A percentile compares a stretch with the other conserved stretches of the same genome.
These are phyloP conservation scores for Sporopachydermia cereana DNA, from an alignment of 1,139 yeast genomes.

Conservation along the genomic window DNA sequence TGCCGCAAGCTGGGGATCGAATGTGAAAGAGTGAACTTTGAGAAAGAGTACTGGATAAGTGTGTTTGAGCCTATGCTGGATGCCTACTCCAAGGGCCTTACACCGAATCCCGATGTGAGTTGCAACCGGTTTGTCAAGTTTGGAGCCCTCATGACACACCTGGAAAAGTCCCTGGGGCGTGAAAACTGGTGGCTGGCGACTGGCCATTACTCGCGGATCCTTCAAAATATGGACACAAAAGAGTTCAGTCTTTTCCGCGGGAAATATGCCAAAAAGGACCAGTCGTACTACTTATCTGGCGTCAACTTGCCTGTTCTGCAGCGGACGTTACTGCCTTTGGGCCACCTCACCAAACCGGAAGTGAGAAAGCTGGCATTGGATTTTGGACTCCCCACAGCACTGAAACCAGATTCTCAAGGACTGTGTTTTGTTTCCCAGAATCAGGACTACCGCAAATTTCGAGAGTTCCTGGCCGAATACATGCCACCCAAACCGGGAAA, in stretches of 20 bases:
- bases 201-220: slow-evolving; percentile 77
- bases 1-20: slow-evolving; percentile 52
- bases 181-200: slow-evolving; percentile 77
- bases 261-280: slow-evolving; percentile 58
- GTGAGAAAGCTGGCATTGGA: slow-evolving; percentile 52
- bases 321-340: slow-evolving; percentile 64
- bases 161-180: slow-evolving; percentile 23
- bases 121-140: slow-evolving; percentile 82
- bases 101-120: slow-evolving; percentile 92
- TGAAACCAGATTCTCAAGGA: slow-evolving; percentile 89
- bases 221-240: slow-evolving; percentile 23
- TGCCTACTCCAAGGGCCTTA: slow-evolving; percentile 54
- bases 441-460: slow-evolving; percentile 51
- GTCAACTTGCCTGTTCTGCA: slow-evolving; percentile 37
- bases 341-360: slow-evolving; percentile 62
- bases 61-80: slow-evolving; percentile 89
- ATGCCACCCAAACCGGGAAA: slow-evolving; percentile 65
- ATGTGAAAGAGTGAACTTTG: slow-evolving; percentile 71
- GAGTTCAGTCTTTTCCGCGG: slow-evolving; percentile 41
- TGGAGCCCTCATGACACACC: slow-evolving; percentile 55
- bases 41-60: slow-evolving; percentile 81
- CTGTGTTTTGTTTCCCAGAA: slow-evolving; percentile 78
- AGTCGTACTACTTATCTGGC: slow-evolving; percentile 78
- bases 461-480: slow-evolving; percentile 66
- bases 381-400: slow-evolving; percentile 46